A percentile compares a stretch with the other conserved stretches of the same genome.
Conservation (phyloP, 495 filamentous ascomycete genomes). For the Letharia columbiana region DNA sequence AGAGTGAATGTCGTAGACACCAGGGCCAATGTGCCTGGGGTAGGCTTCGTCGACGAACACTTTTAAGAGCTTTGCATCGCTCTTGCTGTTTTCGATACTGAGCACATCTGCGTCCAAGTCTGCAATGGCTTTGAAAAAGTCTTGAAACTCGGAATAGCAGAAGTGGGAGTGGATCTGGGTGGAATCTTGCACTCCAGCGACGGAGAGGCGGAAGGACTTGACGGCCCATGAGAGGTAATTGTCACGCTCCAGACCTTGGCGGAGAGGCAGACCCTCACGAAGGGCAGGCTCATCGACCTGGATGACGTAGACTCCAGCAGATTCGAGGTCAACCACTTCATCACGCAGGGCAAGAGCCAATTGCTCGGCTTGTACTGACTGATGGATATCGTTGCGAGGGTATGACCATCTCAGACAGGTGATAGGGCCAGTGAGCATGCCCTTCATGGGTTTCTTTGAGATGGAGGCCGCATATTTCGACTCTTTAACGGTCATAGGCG, state of each 20-base stretch:
- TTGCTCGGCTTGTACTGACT: slow-evolving; percentile 97
- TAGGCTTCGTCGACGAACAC: slow-evolving; percentile 96
- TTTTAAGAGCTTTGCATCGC: slow-evolving; percentile 95
- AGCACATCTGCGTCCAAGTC: slow-evolving; percentile 96
- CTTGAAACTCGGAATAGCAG: slow-evolving; percentile 99
- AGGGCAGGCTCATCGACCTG: slow-evolving; percentile 99
- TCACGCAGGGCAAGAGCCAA: slow-evolving; percentile 96
- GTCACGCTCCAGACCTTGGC: slow-evolving; percentile 81
- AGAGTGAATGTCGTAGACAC: slow-evolving; percentile 99
- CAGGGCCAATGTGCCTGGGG: slow-evolving; percentile 93
- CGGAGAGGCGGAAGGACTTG: slow-evolving; percentile 89
- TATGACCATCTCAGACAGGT: slow-evolving; percentile 99
- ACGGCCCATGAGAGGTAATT: slow-evolving; percentile 96
- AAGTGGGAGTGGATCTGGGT: slow-evolving; percentile 99
- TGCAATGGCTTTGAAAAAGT: slow-evolving; percentile 99
- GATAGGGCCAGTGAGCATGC: slow-evolving; percentile 98
- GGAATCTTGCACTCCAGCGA: slow-evolving; percentile 78
- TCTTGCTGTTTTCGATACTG: slow-evolving; percentile 99
- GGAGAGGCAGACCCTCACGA: slow-evolving; percentile 96
- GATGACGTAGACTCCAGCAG: slow-evolving; percentile 91
- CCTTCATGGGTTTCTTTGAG: slow-evolving; percentile 99
- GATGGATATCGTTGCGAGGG: slow-evolving; percentile 98
- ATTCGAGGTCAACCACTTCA: slow-evolving; percentile 95
- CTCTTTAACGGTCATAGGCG: slow-evolving; percentile 99
- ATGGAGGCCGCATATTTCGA: slow-evolving; percentile 94